Evolutionary conservation across 345 rosid species (phyloP).

Genomic region (Pelargonium nanum): DNA sequence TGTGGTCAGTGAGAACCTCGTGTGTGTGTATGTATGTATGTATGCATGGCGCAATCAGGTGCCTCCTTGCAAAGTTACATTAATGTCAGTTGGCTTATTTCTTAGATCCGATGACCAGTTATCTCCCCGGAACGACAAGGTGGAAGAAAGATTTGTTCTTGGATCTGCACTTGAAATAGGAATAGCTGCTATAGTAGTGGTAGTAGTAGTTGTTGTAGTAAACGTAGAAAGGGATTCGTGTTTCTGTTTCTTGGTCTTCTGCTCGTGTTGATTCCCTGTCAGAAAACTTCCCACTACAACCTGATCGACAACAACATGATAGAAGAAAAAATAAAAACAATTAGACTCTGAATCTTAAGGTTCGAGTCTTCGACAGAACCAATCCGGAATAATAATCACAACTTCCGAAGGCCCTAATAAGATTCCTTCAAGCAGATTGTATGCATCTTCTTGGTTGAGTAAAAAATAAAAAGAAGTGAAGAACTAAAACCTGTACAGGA

Average conservation of each 20-base stretch:
- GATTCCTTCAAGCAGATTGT: no score
- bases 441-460: no score
- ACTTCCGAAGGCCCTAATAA: no score
- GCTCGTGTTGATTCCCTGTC: constrained; percentile 61
- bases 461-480: constrained; percentile 1
- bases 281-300: constrained; percentile 84
- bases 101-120: constrained; percentile 46
- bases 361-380: no score
- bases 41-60: constrained; percentile 8
- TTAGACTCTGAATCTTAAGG: no score
- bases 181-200: constrained; percentile 15
- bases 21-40: constrained; percentile 5
- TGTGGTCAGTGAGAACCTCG: constrained; percentile 20
- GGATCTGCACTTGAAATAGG: constrained; percentile 36
- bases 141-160: constrained; percentile 19
- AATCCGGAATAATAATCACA: no score
- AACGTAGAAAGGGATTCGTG: constrained; percentile 24
- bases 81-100: constrained; percentile 45
- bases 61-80: constrained; percentile 40
- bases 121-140: constrained; percentile 34
- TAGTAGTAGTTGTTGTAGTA: no score
- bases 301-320: constrained; percentile 15
- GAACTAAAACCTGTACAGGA: constrained; percentile 70
- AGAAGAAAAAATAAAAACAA: no score
- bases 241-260: constrained; percentile 45